Base-by-base conservation (phyloP, 225 moss, liverwort and hornwort genomes). In the Lunularia cruciata region DNA sequence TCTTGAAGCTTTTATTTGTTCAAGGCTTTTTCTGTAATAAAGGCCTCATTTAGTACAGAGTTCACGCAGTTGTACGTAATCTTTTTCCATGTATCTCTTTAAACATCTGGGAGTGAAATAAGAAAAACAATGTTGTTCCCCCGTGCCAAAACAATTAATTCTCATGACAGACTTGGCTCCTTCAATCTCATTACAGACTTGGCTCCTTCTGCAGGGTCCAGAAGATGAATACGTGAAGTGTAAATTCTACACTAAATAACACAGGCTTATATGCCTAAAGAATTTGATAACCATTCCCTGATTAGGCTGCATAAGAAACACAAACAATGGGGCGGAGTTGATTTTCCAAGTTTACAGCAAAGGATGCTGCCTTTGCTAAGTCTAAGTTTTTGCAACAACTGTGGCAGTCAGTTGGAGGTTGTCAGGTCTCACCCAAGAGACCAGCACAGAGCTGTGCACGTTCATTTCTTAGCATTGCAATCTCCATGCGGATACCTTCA, bases 401-500 rank as follows among this genome's bases (percentile, higher is more conserved):
- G 47, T 57, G 69, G 81, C 49, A 66, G 73, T 73, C 69, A 65
- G n/a, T 60, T 56, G 59, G 58, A 67, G 70, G 40, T 77, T 60
- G 72, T 92, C 81, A 93, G 70, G 88, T 86, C 73, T 98, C 96
- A 84, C 96, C 91, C 77, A 93, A 75, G 79, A 93, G 93, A 78
- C 96, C 96, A 60, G 96, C 96, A 89, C 96, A 98, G 66, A 98
- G 90, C 3, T 98, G 96, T 66, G 96, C 91, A 61, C 96, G 86
- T 78, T 98, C 96, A 25, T 89, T 98, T 59, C 91, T 87, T 9
- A 98, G 70, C 96, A 98, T 98, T 31, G 93, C 93, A 82, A 98
- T 98, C 84, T 98, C 96, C 96, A 98, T 91, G 52, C 91, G 87
- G 78, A 98, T 98, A 73, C 96, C 93, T 84, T 98, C 96, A 55